Percentiles rank a stretch among this genome's conserved stretches.
Conservation (phyloP, 73 alveolate species). For the Paraurostyla sp. region DNA sequence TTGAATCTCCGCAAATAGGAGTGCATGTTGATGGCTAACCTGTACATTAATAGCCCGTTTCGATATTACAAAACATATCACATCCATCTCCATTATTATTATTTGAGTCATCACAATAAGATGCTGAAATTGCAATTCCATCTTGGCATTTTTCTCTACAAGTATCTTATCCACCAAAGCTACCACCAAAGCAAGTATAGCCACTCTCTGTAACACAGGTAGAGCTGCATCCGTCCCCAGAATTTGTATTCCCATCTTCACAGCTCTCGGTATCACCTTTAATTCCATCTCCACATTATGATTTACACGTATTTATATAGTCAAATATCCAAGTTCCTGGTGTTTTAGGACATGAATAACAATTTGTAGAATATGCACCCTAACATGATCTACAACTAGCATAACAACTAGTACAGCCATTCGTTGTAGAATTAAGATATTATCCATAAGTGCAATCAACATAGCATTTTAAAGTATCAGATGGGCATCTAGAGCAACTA, state of each 20-base stretch:
- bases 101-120: slow-evolving; percentile 65
- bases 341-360: neutral
- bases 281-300: slow-evolving; percentile 2
- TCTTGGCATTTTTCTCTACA: neutral
- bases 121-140: neutral
- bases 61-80: neutral
- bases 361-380: neutral
- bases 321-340: neutral
- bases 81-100: slow-evolving; percentile 65
- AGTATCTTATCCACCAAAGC: neutral
- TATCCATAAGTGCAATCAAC: slow-evolving; percentile 1
- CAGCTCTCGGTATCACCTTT: neutral
- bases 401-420: neutral
- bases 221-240: neutral
- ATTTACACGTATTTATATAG: neutral
- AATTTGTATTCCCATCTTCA: neutral
- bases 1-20: neutral
- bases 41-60: neutral
- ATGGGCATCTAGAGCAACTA: neutral
- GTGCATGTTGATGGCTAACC: slow-evolving; percentile 15
- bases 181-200: slow-evolving; percentile 5
- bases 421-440: neutral
- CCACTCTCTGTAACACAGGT: slow-evolving; percentile 10
- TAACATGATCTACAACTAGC: neutral
- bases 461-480: neutral